A percentile compares a stretch with the other conserved stretches of the same genome.
phyloP scores from a whole-genome alignment of 1,284 basidiomycete genomes.

The Ustilago crameri region DNA sequence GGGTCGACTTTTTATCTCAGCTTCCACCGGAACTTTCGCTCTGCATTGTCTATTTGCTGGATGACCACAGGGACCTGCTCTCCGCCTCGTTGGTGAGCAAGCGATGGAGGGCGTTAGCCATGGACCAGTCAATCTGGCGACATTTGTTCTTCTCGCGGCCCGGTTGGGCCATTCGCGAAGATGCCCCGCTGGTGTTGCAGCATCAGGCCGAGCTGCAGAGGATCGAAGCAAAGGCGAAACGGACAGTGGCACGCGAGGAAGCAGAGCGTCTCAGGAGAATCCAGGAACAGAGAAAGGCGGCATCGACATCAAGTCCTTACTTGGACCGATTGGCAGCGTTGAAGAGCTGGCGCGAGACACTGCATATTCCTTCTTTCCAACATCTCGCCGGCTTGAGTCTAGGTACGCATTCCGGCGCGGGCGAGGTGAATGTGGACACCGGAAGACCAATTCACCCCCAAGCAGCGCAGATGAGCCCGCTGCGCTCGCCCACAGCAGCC shows the following conservation, averaged over 20 bases:
- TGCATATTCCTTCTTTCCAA: conserved; percentile 48
- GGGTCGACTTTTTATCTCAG: conserved; percentile 44
- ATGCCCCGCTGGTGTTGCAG: conserved; percentile 43
- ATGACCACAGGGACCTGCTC: conserved; percentile 31
- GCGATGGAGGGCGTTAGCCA: conserved; percentile 35
- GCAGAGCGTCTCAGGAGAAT: conserved; percentile 16
- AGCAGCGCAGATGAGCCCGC: conserved; percentile 25
- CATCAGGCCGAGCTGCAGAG: conserved; percentile 27
- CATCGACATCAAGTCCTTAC: conserved; percentile 18
- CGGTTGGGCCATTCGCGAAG: conserved; percentile 51
- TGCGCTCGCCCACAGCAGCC: conserved; percentile 35
- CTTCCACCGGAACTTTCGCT: conserved; percentile 52
- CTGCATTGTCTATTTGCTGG: conserved; percentile 37
- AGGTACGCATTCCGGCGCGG: background rate
- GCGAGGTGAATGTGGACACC: conserved; percentile 27
- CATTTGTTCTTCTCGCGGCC: conserved; percentile 39
- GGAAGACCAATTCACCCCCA: background rate
- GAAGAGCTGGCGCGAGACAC: conserved; percentile 44
- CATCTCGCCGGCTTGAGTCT: conserved; percentile 21
- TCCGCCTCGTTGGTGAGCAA: conserved; percentile 27
- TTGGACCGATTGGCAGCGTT: conserved; percentile 26
- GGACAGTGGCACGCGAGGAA: conserved; percentile 20
- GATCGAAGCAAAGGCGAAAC: conserved; percentile 14
- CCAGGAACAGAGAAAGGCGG: conserved; percentile 15
- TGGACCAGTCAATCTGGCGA: conserved; percentile 47